phyloP scores from a whole-genome alignment of 164 flowering plant species.

The Magnolia sinica region DNA sequence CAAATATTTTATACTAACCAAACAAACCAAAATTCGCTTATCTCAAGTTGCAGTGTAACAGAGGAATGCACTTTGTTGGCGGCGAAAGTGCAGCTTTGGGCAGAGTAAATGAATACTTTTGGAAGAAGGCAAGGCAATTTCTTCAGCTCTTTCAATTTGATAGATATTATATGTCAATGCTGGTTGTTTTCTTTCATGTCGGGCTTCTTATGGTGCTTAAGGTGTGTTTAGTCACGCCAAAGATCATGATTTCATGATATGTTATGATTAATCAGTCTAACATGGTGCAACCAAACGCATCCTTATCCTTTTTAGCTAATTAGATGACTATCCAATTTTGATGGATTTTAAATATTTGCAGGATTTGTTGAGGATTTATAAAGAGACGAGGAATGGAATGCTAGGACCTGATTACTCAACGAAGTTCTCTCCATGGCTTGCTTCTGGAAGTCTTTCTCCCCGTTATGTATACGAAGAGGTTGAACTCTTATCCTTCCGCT shows the following conservation, averaged over 20 bases:
- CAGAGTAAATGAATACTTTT: conserved; percentile 79
- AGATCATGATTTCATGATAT: background rate
- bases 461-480: conserved; percentile 84
- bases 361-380: conserved; percentile 70
- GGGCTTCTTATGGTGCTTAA: background rate
- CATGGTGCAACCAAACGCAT: too few species aligned
- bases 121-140: conserved; percentile 66
- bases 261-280: too few species aligned
- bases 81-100: conserved; percentile 88
- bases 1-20: background rate
- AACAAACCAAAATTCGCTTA: background rate
- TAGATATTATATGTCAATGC: background rate
- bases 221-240: background rate
- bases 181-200: background rate
- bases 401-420: conserved; percentile 91
- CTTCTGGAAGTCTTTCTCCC: conserved; percentile 82
- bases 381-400: conserved; percentile 91
- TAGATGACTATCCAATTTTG: conserved; percentile 1
- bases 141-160: background rate
- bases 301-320: too few species aligned
- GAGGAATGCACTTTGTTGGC: conserved; percentile 70
- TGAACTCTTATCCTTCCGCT: conserved; percentile 1
- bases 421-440: conserved; percentile 97
- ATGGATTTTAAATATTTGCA: conserved; percentile 11
- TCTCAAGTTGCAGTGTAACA: conserved; percentile 40